phyloP scores from a whole-genome alignment of 139 green algal genomes.

The Diplosphaera chodatii region DNA sequence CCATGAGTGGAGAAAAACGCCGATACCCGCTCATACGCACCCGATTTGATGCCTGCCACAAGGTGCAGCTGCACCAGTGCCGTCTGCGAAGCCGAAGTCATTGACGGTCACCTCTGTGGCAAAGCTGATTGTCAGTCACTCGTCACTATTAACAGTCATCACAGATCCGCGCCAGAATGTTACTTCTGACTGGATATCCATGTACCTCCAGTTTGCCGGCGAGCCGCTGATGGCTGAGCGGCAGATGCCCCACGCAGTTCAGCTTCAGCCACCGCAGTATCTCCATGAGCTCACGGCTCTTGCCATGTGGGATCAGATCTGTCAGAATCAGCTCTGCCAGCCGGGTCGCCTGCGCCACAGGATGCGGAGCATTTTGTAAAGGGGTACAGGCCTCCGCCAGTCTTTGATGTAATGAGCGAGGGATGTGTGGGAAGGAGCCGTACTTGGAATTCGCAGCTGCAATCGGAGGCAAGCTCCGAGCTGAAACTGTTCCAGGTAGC shows the following conservation, averaged over 20 bases:
- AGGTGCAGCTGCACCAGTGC: conserved; percentile 29
- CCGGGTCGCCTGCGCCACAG: neutral
- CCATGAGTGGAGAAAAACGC: conserved; percentile 36
- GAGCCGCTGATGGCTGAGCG: conserved; percentile 19
- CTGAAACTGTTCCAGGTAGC: neutral
- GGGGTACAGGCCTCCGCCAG: too few relatives aligned
- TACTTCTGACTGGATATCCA: too few relatives aligned
- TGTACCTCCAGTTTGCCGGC: conserved; percentile 27
- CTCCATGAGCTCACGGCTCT: conserved; percentile 18
- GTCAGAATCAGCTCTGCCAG: conserved; percentile 29
- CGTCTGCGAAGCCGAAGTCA: conserved; percentile 2
- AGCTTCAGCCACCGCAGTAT: conserved; percentile 27
- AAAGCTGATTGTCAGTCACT: too few relatives aligned
- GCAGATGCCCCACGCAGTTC: conserved; percentile 28
- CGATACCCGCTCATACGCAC: conserved; percentile 6
- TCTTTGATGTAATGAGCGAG: too few relatives aligned
- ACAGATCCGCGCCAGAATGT: too few relatives aligned
- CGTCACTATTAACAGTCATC: too few relatives aligned
- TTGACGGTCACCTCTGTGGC: too few relatives aligned
- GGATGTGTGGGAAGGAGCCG: too few relatives aligned
- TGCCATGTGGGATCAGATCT: conserved; percentile 20
- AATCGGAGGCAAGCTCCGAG: neutral
- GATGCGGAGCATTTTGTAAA: neutral
- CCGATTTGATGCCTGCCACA: conserved; percentile 20
- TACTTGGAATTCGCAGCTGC: neutral